These are phyloP conservation scores for Brassica hybrid DNA, from an alignment of 441 rosid genomes.

Conservation along the genomic window DNA sequence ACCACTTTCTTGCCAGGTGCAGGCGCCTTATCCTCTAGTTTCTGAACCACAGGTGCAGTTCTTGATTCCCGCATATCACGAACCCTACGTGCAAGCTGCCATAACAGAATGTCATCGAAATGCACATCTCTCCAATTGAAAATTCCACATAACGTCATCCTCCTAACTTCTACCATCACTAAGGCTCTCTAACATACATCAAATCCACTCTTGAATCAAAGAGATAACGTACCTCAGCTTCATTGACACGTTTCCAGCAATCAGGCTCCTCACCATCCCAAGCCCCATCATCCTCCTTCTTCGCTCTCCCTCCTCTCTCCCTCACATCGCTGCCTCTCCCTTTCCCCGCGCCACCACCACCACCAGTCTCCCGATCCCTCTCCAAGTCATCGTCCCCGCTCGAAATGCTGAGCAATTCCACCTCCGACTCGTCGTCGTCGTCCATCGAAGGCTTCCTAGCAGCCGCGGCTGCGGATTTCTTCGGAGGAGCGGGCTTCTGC, in stretches of 20 bases:
- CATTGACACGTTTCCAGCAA: conserved; percentile 94
- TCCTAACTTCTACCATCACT: not conserved
- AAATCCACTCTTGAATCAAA: no score
- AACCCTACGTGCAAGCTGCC: conserved; percentile 90
- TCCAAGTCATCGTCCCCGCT: conserved; percentile 87
- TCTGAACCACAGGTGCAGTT: conserved; percentile 80
- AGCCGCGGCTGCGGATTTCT: conserved; percentile 31
- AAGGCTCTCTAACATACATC: conserved; percentile 13
- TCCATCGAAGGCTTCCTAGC: conserved; percentile 54
- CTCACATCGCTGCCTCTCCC: conserved; percentile 63
- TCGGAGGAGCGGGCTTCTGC: conserved; percentile 51
- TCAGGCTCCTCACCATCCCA: conserved; percentile 97
- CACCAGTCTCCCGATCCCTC: conserved; percentile 50
- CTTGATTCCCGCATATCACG: conserved; percentile 96
- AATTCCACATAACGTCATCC: conserved; percentile 2
- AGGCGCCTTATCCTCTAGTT: conserved; percentile 67
- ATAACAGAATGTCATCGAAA: not conserved
- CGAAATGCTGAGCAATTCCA: conserved; percentile 97
- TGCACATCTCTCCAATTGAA: not conserved
- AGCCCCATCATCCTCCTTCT: conserved; percentile 62
- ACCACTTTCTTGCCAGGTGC: conserved; percentile 50
- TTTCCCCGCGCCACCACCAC: no score
- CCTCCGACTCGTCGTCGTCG: conserved; percentile 92
- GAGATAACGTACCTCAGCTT: conserved; percentile 93
- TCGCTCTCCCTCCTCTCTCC: conserved; percentile 43